These are phyloP conservation scores for Obelidium mucronatum DNA, from an alignment of 192 early-diverging fungal species.

Conservation along the genomic window DNA sequence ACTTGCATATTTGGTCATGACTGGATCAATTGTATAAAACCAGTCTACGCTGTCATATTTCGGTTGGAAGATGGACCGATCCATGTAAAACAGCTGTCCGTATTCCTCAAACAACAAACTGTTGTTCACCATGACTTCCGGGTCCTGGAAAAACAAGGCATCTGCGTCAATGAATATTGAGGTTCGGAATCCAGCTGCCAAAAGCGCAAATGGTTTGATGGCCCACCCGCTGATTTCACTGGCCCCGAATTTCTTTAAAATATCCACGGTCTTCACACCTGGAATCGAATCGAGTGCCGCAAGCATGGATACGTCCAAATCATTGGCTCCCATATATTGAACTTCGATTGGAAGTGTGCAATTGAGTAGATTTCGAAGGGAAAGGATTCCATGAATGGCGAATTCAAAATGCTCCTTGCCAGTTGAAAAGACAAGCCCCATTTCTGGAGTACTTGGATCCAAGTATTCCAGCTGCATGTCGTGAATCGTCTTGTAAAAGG, in stretches of 20 bases:
- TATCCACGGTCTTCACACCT: neutral
- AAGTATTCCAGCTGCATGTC: neutral
- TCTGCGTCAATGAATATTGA: conserved; percentile 78
- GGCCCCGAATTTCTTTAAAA: neutral
- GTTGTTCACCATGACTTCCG: conserved; percentile 57
- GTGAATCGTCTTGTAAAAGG: neutral
- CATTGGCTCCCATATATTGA: neutral
- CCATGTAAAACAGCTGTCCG: conserved; percentile 63
- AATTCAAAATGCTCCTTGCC: conserved; percentile 1
- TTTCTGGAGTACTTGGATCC: neutral
- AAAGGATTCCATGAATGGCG: neutral
- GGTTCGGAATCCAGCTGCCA: conserved; percentile 65
- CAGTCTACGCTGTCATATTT: conserved; percentile 47
- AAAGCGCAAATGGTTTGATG: conserved; percentile 74
- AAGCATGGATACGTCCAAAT: neutral
- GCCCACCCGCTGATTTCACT: conserved; percentile 57
- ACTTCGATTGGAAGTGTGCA: neutral
- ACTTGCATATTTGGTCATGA: conserved; percentile 47
- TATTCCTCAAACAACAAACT: conserved; percentile 49
- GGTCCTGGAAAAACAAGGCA: conserved; percentile 67
- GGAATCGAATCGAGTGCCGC: neutral
- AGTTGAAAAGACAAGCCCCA: neutral
- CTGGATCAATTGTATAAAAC: conserved; percentile 61
- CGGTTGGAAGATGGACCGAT: conserved; percentile 46
- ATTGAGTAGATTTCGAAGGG: neutral